Evolutionary conservation across 495 filamentous ascomycete species (phyloP).

Genomic region (Eremomyces bilateralis): DNA sequence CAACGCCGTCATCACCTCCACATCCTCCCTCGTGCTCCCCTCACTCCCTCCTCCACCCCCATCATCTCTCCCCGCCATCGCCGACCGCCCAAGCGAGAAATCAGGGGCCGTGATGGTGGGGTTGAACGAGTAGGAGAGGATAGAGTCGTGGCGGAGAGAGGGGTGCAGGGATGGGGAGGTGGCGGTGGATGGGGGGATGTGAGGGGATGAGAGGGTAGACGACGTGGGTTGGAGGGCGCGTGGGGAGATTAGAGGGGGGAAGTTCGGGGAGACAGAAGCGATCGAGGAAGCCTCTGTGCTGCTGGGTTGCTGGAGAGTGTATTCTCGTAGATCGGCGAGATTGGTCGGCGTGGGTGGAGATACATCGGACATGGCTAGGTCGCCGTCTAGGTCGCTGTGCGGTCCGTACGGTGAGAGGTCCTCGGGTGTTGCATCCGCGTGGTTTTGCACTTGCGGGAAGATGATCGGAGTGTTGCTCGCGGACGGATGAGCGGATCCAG

Average conservation of each 20-base stretch:
- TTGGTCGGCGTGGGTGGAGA: constrained; percentile 17
- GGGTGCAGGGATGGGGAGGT: neutral
- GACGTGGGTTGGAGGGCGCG: neutral
- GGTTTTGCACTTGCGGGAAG: constrained; percentile 3
- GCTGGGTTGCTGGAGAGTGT: too few relatives aligned
- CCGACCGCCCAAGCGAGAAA: neutral
- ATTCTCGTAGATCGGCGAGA: constrained; percentile 6
- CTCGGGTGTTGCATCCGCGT: constrained; percentile 12
- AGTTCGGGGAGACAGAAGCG: neutral
- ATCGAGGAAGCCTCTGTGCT: too few relatives aligned
- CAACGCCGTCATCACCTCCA: constrained; percentile 18
- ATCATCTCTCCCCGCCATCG: constrained; percentile 5
- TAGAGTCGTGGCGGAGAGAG: neutral
- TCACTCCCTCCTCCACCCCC: constrained; percentile 5
- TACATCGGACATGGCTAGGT: too few relatives aligned
- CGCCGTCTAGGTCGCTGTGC: constrained; percentile 8
- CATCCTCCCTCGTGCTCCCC: constrained; percentile 14
- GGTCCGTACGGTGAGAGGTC: constrained; percentile 17
- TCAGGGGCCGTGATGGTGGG: neutral
- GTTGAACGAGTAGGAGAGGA: neutral
- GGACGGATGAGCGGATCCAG: neutral
- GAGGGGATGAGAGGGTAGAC: neutral
- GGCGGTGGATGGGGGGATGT: neutral
- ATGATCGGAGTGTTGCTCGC: neutral
- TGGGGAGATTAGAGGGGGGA: constrained; percentile 2